Evolutionary conservation across 768 basidiomycete genomes (phyloP), one percentile per base, ranked within the genome.

Genomic region (Amanita molliuscula): DNA sequence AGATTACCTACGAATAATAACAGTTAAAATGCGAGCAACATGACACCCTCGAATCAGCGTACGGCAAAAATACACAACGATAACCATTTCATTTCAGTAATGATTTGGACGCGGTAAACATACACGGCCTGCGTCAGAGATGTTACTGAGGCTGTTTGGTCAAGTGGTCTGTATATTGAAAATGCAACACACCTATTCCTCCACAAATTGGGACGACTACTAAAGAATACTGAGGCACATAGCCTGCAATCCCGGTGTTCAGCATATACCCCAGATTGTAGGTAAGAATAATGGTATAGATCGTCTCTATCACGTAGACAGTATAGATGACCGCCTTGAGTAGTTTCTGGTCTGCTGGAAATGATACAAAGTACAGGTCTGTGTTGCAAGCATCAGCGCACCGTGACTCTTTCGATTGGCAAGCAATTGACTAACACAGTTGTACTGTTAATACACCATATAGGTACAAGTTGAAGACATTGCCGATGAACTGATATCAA

Each of bases 281-380:
- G 3, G 26, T 8, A 6, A 46, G 18, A 21, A 36, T 4, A 16
- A 50, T 25, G 8, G 49, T 56, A 15, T 58, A 44, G 6, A 53
- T 25, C 1, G 53, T 44, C 33, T 58, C 57, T 2, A 56, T 13
- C 20, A 47, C 7, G 29, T 53, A 58, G 42, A 56, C 36, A 7
- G 31, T 31, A n/a, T 47, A 56, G 21, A 56, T 51, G 11, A 56
- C 50, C 2, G 33, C 42, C 50, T 56, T 58, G 35, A 34, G 52
- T 3, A 38, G 20, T 21, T 21, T 18, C 21, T 9, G 18, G 13
- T 40, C 38, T 7, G 7, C 20, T 18, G 38, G 38, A 21, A 40
- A 40, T 4, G 38, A 40, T 21, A 40, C 18, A 21, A 20, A 40
- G 38, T 40, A 40, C 20, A 43, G 34, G 10, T 13, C 49, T 6